Conservation (phyloP, 2,329 filamentous ascomycete species). For the Scytalidium sp. region DNA sequence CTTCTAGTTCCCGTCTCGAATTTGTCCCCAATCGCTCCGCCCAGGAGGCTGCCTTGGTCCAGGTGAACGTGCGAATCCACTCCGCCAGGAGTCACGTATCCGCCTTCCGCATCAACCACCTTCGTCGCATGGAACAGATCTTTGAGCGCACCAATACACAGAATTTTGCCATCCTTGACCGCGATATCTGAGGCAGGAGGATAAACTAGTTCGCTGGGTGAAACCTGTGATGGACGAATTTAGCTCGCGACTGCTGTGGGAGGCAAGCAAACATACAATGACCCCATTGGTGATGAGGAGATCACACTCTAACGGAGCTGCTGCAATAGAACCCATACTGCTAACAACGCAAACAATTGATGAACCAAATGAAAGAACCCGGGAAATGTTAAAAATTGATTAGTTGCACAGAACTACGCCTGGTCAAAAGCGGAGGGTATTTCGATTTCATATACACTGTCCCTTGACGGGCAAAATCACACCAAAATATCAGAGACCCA, state of each 20-base stretch:
- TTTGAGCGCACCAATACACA: constrained; percentile 33
- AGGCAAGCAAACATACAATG: constrained; percentile 28
- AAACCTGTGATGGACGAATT: constrained; percentile 33
- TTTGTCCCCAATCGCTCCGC: constrained; percentile 15
- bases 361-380: neutral
- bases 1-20: constrained; percentile 31
- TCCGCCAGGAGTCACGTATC: constrained; percentile 41
- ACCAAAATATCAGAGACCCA: too few relatives aligned
- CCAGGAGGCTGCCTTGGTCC: neutral
- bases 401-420: neutral
- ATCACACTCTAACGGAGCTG: constrained; percentile 21
- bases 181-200: constrained; percentile 41
- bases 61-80: constrained; percentile 46
- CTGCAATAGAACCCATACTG: neutral
- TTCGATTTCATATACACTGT: neutral
- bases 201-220: constrained; percentile 39
- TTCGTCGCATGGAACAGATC: constrained; percentile 29
- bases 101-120: constrained; percentile 42
- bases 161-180: constrained; percentile 43
- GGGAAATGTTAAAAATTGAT: neutral
- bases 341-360: neutral
- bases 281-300: constrained; percentile 38
- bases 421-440: neutral
- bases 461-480: too few relatives aligned
- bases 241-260: neutral